Conservation (phyloP, 805 yeast species). For the Metschnikowia cubensis region DNA sequence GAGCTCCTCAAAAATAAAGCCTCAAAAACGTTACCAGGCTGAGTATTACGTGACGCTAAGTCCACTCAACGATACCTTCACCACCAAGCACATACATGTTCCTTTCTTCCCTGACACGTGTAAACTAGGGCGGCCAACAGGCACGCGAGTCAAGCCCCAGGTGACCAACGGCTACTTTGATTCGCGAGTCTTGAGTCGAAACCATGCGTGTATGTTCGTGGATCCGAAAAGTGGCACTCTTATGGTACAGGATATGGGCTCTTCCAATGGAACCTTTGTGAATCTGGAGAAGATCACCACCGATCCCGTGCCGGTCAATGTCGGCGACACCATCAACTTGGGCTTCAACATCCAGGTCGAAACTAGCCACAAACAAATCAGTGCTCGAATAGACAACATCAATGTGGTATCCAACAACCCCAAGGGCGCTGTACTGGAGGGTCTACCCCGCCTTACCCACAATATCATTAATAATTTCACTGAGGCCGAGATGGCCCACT, state of each 20-base stretch:
- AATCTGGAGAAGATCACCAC: conserved; percentile 67
- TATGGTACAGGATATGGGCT: conserved; percentile 78
- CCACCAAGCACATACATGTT: conserved; percentile 69
- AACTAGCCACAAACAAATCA: conserved; percentile 77
- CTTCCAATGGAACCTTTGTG: conserved; percentile 92
- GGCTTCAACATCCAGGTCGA: conserved; percentile 82
- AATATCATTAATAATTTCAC: conserved; percentile 17
- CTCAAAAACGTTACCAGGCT: conserved; percentile 24
- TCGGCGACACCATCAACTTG: conserved; percentile 86
- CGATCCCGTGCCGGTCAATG: conserved; percentile 58
- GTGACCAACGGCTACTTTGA: conserved; percentile 90
- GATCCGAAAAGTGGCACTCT: conserved; percentile 62
- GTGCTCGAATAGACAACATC: conserved; percentile 76
- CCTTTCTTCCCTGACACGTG: conserved; percentile 81
- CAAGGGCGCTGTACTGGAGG: conserved; percentile 11
- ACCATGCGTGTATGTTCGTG: conserved; percentile 87
- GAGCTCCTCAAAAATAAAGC: conserved; percentile 10
- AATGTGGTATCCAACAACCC: conserved; percentile 45
- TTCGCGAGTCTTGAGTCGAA: conserved; percentile 86
- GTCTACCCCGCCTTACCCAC: conserved; percentile 14
- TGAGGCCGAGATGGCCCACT: conserved; percentile 31
- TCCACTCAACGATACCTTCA: conserved; percentile 80
- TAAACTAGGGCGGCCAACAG: conserved; percentile 87
- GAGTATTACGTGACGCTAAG: conserved; percentile 63
- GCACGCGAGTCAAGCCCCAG: conserved; percentile 53